These are phyloP conservation scores for Colletotrichum sp. DNA, from an alignment of 2,329 filamentous ascomycete genomes.

Conservation along the genomic window DNA sequence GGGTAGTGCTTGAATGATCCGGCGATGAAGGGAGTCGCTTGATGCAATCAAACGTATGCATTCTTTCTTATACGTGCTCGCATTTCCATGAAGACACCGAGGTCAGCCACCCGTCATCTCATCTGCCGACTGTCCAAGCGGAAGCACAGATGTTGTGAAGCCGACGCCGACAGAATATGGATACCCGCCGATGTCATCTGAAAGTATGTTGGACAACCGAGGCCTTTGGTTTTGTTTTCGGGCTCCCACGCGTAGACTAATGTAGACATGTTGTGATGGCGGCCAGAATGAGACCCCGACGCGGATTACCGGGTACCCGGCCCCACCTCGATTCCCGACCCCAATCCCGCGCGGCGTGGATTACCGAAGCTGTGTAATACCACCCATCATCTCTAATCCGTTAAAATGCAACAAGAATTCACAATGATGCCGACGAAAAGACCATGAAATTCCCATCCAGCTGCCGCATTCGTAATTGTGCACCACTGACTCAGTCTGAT, in stretches of 20 bases:
- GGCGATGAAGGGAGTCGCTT: no score
- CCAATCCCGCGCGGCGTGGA: not conserved
- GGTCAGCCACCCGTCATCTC: not conserved
- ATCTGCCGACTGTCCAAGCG: not conserved
- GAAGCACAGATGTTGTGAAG: not conserved
- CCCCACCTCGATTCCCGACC: not conserved
- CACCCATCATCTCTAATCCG: fast-evolving
- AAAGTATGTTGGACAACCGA: not conserved
- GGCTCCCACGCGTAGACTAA: fast-evolving
- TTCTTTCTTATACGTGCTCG: not conserved
- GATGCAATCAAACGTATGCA: not conserved
- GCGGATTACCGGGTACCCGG: not conserved
- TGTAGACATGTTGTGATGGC: fast-evolving
- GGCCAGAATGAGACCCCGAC: not conserved
- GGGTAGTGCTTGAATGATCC: fast-evolving
- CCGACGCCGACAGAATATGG: not conserved
- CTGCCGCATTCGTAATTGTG: no score
- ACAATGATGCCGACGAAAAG: no score
- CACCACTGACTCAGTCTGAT: not conserved
- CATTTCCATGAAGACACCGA: fast-evolving
- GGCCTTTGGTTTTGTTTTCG: not conserved
- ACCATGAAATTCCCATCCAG: no score
- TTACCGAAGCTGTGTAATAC: no score
- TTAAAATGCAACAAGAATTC: no score
- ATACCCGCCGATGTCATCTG: not conserved